Evolutionary conservation across 139 green algal species (phyloP), one percentile per base, ranked within the genome.

Genomic region (Pleodorina starrii): DNA sequence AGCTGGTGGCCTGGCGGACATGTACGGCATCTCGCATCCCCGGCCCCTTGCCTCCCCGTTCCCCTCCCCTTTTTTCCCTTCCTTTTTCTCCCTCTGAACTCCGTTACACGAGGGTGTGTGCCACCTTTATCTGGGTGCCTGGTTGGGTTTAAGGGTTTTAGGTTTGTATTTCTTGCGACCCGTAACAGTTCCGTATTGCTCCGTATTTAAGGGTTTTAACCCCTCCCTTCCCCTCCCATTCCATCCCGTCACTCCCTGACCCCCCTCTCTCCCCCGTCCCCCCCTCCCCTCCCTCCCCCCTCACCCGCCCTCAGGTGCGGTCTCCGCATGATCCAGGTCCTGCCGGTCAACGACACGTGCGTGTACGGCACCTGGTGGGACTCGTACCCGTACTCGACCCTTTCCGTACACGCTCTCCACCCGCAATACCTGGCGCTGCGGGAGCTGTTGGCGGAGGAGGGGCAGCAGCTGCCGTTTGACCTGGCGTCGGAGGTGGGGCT

Each of bases 331-430:
- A 92, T 98, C 27, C 98, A 99, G 93, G 85, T 99, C 66, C 95
- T 99, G 63, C 98, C 98, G 0, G 94, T 99, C 12, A 99, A 98
- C 91, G 98, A 99, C 94, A 99, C 98, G 9, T 94, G 87, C 32
- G 98, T 99, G 81, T 93, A 98, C 91, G 85, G 88, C 84, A 98
- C 91, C 72, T 99, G 95, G 96, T 97, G 96, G 93, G 98, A 99
- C 93, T 97, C 93, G 17, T 99, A 99, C 90, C 98, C 98, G 9
- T 99, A 99, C 93, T 96, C 90, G 87, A 95, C 94, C 23, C 82
- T 99, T 0, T 99, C 96, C 40, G 96, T 96, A 14, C 97, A 97
- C 91, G 98, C 98, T 25, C 93, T 99, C 76, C 98, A 99, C 91
- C 98, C 98, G 12, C 90, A 93, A 86, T 97, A 91, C 86, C 79